Conservation (phyloP, 164 flowering plant species). For the Magnolia kwangsiensis region DNA sequence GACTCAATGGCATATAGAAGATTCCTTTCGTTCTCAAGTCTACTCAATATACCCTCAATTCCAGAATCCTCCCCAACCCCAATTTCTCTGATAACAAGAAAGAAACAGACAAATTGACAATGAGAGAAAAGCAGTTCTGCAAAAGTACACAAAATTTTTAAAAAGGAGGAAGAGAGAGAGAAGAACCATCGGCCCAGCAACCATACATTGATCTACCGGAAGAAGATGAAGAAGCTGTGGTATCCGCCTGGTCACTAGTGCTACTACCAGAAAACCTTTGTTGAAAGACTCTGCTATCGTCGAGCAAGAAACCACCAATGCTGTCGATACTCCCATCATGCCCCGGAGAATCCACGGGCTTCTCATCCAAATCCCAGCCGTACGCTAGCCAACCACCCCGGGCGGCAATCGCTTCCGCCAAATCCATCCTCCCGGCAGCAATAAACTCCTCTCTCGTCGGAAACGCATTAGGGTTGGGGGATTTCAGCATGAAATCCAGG, state of each 20-base stretch:
- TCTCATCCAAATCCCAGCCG: constrained; percentile 67
- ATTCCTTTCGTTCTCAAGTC: constrained; percentile 68
- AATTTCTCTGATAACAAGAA: constrained; percentile 32
- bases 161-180: not conserved
- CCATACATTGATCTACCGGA: constrained; percentile 53
- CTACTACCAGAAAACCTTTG: constrained; percentile 17
- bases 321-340: not conserved
- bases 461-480: constrained; percentile 54
- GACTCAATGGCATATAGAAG: constrained; percentile 34
- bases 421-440: constrained; percentile 77
- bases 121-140: not conserved
- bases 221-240: constrained; percentile 30
- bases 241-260: constrained; percentile 9
- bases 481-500: constrained; percentile 69
- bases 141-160: not conserved
- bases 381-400: constrained; percentile 75
- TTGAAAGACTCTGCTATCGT: constrained; percentile 20
- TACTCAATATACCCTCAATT: constrained; percentile 68
- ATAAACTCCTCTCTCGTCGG: constrained; percentile 68
- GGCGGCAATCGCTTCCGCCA: constrained; percentile 55
- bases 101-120: not conserved
- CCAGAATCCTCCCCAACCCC: constrained; percentile 45
- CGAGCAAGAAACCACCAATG: not conserved
- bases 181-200: not conserved
- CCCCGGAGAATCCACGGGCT: constrained; percentile 4